phyloP scores from a whole-genome alignment of 176 grass and related monocot genomes.

The Guadua angustifolia region DNA sequence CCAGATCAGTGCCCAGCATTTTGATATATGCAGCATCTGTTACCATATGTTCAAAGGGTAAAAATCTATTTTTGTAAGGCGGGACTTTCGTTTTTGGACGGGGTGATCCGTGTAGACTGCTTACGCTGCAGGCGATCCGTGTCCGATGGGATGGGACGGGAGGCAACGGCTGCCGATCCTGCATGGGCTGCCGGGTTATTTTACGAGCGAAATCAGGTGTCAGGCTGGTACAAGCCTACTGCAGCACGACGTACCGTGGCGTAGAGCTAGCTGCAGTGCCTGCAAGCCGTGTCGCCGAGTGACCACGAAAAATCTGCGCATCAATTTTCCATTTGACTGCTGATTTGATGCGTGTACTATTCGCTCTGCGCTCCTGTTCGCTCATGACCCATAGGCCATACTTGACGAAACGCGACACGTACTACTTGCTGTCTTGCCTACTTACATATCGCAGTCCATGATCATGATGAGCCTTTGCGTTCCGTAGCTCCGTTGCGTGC shows the following conservation, averaged over 20 bases:
- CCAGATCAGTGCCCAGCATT: no score
- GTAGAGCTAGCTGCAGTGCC: neutral
- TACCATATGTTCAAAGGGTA: no score
- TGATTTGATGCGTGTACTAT: constrained; percentile 41
- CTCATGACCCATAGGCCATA: neutral
- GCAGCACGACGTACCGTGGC: no score
- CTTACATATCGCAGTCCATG: neutral
- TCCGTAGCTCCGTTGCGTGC: neutral
- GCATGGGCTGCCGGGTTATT: neutral
- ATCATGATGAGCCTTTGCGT: neutral
- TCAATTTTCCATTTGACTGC: neutral
- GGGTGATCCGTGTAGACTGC: no score
- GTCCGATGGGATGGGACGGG: no score
- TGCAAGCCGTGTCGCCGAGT: neutral
- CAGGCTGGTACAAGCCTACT: neutral
- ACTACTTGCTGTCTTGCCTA: neutral
- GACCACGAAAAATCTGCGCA: neutral
- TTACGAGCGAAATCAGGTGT: neutral
- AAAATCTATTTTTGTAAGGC: no score
- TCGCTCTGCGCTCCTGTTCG: neutral
- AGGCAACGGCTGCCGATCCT: neutral
- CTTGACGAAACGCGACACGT: constrained; percentile 8
- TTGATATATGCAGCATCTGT: no score
- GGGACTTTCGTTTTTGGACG: no score
- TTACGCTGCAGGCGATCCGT: no score